Evolutionary conservation across 805 yeast genomes (phyloP), one percentile per base, ranked within the genome.

Genomic region (Teunomyces tritomae): DNA sequence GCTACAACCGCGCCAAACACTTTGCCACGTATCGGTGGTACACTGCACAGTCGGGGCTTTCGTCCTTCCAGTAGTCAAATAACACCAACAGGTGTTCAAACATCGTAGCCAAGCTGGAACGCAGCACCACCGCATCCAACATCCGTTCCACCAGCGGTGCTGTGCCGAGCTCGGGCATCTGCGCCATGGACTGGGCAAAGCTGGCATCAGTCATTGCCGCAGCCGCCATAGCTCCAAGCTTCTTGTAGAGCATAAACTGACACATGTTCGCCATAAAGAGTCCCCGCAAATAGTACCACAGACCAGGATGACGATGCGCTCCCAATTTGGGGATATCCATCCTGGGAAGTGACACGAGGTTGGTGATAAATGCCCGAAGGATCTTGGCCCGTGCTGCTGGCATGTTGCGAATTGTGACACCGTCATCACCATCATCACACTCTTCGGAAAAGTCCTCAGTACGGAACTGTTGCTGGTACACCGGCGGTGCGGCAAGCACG

Each of bases 221-320:
- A 6, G 40, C 35, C 17, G 62, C 44, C 57, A 61, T 48, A 33
- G 59, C 63, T 13, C 59, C 57, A 5, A 67, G 49, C 46, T 67
- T 67, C 39, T 55, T 61, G 50, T 57, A 68, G 16, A 70, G 48
- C 49, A 67, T 52, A 45, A 61, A 68, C 49, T 63, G 62, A 45
- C 52, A 51, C 28, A 67, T 50, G 49, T 61, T 61, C 4, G 71
- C 74, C 30, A 58, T 54, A 34, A 67, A 57, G 34, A 63, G 39
- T 43, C 67, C 69, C 40, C 76, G 52, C 41, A 70, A 48, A 47
- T 66, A 68, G 51, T 59, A 70, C 74, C 74, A 70, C 53, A 63
- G 64, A 0, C 76, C 75, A 1, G 73, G 70, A 49, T 70, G 76
- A 47, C 76, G 59, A 49, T 67, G 69, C 27, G 61, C 66, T 5